Base-by-base conservation (phyloP, 177 flowering plant species). In the Vitis hybrid region DNA sequence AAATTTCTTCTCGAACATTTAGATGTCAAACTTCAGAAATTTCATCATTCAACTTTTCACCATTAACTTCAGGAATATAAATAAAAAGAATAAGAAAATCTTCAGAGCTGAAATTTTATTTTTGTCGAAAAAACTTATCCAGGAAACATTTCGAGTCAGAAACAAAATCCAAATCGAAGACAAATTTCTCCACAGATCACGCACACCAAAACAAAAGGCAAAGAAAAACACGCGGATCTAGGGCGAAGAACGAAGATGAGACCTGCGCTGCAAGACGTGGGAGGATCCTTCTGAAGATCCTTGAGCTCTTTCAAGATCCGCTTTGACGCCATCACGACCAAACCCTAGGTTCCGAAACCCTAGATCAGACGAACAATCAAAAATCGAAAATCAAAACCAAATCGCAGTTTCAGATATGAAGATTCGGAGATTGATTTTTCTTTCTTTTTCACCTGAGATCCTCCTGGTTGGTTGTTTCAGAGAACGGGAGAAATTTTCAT, bases 201-300 rank as follows among this genome's bases (percentile, higher is more conserved):
- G 48, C 48, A 39, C 48, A 39, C 48, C 9, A 39, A 39, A 39
- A 39, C 48, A 39, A 39, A 39, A 59, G 21, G 33, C 2, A 64
- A 10, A 8, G n/a, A 56, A 31, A 64, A 29, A 31, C 11, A 21
- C 4, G 21, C 12, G 22, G 56, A 64, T 51, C 51, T 13, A 13
- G 26, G 48, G 10, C 5, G 51, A 39, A 45, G 29, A 52, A 31
- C 10, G 39, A 66, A 21, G 48, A 39, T 0, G 48, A 16, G 64
- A 82, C 82, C 82, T 53, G 82, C 82, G 61, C 82, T 79, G 73
- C 79, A 79, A 51, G 79, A 79, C 21, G 82, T 76, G 70, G 82
- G 82, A 69, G 79, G 82, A 76, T 72, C 81, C 48, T 78, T 78
- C 81, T 78, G 79, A 49, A 76, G 79, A 68, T 73, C 79, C 79